Evolutionary conservation across 2,329 filamentous ascomycete genomes (phyloP).

Genomic region (Eurotiales sp.): DNA sequence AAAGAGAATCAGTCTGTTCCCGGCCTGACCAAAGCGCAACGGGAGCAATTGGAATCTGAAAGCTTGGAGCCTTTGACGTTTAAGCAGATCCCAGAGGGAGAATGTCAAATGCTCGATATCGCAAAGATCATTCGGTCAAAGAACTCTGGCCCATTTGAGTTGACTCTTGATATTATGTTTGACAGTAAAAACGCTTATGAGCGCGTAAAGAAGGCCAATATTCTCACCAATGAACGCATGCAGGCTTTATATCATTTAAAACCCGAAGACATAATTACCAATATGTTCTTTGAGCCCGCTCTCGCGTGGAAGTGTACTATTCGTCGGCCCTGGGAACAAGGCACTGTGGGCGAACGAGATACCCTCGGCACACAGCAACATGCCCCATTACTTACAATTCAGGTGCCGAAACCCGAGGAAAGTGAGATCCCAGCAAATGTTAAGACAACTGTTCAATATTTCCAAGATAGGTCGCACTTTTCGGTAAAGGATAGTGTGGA

Average conservation of each 20-base stretch:
- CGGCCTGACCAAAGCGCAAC: not conserved
- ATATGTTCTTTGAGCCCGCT: conserved; percentile 3
- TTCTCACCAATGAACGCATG: conserved; percentile 1
- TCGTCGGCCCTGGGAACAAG: not conserved
- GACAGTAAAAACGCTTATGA: not conserved
- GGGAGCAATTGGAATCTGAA: not conserved
- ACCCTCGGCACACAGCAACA: conserved; percentile 5
- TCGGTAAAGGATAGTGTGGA: conserved; percentile 9
- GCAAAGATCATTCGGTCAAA: conserved; percentile 4
- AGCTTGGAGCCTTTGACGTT: not conserved
- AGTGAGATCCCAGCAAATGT: no score
- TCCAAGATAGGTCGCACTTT: not conserved
- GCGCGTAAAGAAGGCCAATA: not conserved
- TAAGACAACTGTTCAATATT: no score
- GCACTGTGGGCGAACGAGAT: not conserved
- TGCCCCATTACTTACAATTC: not conserved
- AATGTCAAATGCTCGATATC: conserved; percentile 16
- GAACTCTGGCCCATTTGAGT: conserved; percentile 3
- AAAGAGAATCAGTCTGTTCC: not conserved
- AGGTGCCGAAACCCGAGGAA: not conserved
- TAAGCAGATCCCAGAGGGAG: not conserved
- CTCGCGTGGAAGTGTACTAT: conserved; percentile 6
- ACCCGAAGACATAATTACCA: conserved; percentile 22
- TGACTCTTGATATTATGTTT: conserved; percentile 9
- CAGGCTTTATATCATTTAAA: not conserved